These are phyloP conservation scores for Lipomyces orientalis DNA, from an alignment of 805 yeast species.

Conservation along the genomic window DNA sequence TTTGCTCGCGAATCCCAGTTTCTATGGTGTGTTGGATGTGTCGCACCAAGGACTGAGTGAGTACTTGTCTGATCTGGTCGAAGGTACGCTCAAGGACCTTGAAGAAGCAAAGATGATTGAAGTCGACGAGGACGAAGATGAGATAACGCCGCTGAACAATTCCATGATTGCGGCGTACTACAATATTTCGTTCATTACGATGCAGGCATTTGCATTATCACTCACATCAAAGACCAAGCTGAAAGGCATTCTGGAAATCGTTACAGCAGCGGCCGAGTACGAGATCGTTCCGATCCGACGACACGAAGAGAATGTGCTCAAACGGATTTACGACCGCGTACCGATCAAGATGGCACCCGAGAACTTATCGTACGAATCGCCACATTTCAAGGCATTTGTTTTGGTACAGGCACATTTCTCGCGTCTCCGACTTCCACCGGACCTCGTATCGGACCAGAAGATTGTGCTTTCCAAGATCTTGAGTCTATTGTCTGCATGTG, in stretches of 20 bases:
- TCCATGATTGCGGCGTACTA: slow-evolving; percentile 79
- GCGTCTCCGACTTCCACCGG: slow-evolving; percentile 65
- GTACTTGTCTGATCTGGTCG: slow-evolving; percentile 82
- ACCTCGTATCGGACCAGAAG: slow-evolving; percentile 62
- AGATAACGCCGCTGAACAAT: slow-evolving; percentile 66
- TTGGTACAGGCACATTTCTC: slow-evolving; percentile 83
- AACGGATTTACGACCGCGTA: slow-evolving; percentile 59
- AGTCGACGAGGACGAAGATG: slow-evolving; percentile 48
- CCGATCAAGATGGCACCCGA: slow-evolving; percentile 62
- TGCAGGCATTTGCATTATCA: slow-evolving; percentile 62
- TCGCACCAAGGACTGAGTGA: slow-evolving; percentile 76
- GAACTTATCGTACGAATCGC: slow-evolving; percentile 51
- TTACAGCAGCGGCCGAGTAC: slow-evolving; percentile 75
- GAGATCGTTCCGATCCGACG: slow-evolving; percentile 66
- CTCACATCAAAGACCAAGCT: slow-evolving; percentile 63
- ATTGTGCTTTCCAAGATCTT: slow-evolving; percentile 57
- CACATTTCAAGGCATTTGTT: slow-evolving; percentile 72
- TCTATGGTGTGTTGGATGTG: slow-evolving; percentile 74
- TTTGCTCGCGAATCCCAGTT: slow-evolving; percentile 81
- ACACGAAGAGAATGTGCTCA: slow-evolving; percentile 59
- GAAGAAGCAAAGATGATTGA: slow-evolving; percentile 66
- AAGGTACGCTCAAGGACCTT: slow-evolving; percentile 68
- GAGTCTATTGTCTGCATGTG: slow-evolving; percentile 64
- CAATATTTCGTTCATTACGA: slow-evolving; percentile 66
- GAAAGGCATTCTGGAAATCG: slow-evolving; percentile 64